Conservation (phyloP, 768 basidiomycete species). For the Pleurotus tuber-regium region DNA sequence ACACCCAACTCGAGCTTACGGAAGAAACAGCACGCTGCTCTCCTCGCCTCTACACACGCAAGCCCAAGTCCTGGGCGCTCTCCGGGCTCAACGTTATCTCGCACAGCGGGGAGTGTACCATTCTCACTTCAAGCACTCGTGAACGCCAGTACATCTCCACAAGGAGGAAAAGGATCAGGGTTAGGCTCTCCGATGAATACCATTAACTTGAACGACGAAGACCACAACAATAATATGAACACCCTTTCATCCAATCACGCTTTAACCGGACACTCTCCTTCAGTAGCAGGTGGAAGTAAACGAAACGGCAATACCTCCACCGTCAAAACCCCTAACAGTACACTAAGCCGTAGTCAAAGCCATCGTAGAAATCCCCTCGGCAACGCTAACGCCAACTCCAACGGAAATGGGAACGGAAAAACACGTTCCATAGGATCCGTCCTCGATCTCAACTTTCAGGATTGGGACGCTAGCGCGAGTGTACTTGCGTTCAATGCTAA, state of each 20-base stretch:
- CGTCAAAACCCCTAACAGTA: background rate
- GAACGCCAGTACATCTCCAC: background rate
- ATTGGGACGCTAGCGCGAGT: no score
- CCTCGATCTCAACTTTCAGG: constrained; percentile 14
- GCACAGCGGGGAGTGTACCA: background rate
- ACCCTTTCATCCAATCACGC: background rate
- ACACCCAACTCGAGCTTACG: constrained; percentile 2
- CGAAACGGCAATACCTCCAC: background rate
- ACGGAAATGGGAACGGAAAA: background rate
- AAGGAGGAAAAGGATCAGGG: background rate
- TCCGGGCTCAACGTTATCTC: constrained; percentile 3
- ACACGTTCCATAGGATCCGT: background rate
- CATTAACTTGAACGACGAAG: no score
- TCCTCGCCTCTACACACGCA: no score
- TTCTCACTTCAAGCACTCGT: constrained; percentile 3
- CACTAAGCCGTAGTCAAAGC: no score
- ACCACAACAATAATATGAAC: background rate
- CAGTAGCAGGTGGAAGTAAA: background rate
- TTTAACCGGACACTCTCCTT: background rate
- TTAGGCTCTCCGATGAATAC: no score
- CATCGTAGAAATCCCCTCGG: no score
- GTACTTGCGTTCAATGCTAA: no score
- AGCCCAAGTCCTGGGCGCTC: constrained; percentile 6
- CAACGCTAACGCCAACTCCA: no score
- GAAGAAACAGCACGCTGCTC: background rate